A percentile compares a stretch with the other conserved stretches of the same genome.
These are phyloP conservation scores for Heliosperma pusillum DNA, from an alignment of 148 eudicot genomes.

Conservation along the genomic window DNA sequence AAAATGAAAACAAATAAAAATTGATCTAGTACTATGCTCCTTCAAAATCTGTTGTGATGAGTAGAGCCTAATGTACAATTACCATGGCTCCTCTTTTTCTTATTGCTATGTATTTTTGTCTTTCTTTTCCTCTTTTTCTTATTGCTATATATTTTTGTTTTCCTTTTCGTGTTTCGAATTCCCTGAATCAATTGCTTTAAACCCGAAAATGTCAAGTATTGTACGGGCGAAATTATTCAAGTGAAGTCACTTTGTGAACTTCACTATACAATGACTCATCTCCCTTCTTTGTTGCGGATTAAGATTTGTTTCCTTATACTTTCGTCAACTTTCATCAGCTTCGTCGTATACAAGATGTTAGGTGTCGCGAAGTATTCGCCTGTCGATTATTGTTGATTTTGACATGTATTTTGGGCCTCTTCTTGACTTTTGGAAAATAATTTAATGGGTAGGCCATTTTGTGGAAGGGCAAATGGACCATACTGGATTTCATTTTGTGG, in stretches of 20 bases:
- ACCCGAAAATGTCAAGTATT: background rate
- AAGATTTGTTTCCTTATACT: no score
- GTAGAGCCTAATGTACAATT: constrained; percentile 33
- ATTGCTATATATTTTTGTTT: background rate
- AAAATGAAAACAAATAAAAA: background rate
- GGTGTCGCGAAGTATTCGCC: no score
- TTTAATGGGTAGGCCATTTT: constrained; percentile 46
- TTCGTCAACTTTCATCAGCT: no score
- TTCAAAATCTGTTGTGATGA: constrained; percentile 19
- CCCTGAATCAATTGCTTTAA: background rate
- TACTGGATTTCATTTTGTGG: constrained; percentile 53
- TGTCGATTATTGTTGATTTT: background rate
- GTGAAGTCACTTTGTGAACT: constrained; percentile 22
- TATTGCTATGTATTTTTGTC: background rate
- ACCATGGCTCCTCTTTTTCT: constrained; percentile 23
- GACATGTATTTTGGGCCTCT: background rate
- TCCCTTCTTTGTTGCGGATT: background rate
- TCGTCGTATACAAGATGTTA: no score
- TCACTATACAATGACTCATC: background rate
- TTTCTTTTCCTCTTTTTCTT: constrained; percentile 14
- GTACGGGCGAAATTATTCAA: background rate
- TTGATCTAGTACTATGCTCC: constrained; percentile 2
- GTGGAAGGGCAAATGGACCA: constrained; percentile 59
- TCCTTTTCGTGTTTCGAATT: background rate
- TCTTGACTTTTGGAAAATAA: constrained; percentile 30